Conservation (phyloP, 371 early-diverging fungal genomes). For the Chytridium lagenaria region DNA sequence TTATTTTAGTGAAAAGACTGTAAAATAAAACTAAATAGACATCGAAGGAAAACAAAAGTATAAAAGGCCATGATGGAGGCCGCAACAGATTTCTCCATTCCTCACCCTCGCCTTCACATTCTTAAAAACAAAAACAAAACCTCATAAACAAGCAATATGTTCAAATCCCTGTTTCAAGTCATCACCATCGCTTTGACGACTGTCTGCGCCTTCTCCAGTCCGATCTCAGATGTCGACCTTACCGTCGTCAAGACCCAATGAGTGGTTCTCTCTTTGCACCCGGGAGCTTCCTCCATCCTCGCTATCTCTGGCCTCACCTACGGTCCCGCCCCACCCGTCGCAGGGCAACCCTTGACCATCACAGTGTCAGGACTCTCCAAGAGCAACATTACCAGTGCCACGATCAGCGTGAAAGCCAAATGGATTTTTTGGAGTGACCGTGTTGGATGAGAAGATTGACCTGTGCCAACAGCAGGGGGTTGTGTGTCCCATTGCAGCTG, state of each 20-base stretch:
- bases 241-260: slow-evolving; percentile 11
- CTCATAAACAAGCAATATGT: no score
- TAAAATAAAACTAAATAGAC: no score
- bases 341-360: not conserved
- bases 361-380: not conserved
- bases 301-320: slow-evolving; percentile 4
- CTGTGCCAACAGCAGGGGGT: slow-evolving; percentile 12
- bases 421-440: slow-evolving; percentile 12
- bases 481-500: not conserved
- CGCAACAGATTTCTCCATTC: no score
- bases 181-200: no score
- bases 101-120: no score
- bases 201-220: no score
- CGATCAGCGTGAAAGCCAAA: not conserved
- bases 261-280: no score
- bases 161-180: no score
- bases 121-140: no score
- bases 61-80: no score
- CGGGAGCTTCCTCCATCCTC: not conserved
- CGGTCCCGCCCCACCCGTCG: not conserved
- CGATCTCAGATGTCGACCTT: slow-evolving; percentile 1
- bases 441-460: slow-evolving; percentile 1
- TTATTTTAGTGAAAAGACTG: no score
- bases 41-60: no score
- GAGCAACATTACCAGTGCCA: not conserved